phyloP scores from a whole-genome alignment of 139 green algal genomes.

The Picochlorum costavermella region DNA sequence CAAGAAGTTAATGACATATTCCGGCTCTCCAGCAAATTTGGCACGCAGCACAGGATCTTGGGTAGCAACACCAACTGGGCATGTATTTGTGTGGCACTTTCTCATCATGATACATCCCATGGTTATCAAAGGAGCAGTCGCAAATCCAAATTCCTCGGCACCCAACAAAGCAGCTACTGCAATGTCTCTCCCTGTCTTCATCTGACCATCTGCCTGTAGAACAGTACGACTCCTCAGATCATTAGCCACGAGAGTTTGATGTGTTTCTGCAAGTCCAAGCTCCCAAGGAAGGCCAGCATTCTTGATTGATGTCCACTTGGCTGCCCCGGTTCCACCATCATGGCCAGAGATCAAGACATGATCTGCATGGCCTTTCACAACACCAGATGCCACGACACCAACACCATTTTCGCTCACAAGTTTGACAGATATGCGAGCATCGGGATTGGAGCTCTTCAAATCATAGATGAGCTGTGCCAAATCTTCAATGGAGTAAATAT shows the following conservation, averaged over 20 bases:
- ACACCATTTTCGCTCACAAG: conserved; percentile 92
- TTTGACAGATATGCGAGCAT: conserved; percentile 77
- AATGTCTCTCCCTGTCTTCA: conserved; percentile 90
- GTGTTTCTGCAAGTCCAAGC: conserved; percentile 86
- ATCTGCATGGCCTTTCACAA: conserved; percentile 93
- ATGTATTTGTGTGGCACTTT: conserved; percentile 98
- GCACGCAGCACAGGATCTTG: conserved; percentile 89
- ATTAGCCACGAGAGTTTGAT: conserved; percentile 94
- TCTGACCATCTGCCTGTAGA: conserved; percentile 86
- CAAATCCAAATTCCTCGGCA: conserved; percentile 95
- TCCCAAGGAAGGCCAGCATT: conserved; percentile 84
- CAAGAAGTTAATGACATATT: conserved; percentile 94
- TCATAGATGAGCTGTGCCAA: conserved; percentile 97
- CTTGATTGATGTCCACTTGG: conserved; percentile 76
- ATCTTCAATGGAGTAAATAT: conserved; percentile 99
- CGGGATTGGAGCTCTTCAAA: conserved; percentile 63
- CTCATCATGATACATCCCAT: conserved; percentile 79
- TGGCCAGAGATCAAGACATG: conserved; percentile 93
- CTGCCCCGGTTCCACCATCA: conserved; percentile 83
- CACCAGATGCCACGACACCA: conserved; percentile 64
- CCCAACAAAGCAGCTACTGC: conserved; percentile 78
- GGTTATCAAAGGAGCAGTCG: conserved; percentile 90
- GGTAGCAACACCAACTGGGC: conserved; percentile 88
- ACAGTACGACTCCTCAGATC: conserved; percentile 80
- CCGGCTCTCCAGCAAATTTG: conserved; percentile 88